Conservation (phyloP, 2,329 filamentous ascomycete species). For the Colletotrichum sojae region DNA sequence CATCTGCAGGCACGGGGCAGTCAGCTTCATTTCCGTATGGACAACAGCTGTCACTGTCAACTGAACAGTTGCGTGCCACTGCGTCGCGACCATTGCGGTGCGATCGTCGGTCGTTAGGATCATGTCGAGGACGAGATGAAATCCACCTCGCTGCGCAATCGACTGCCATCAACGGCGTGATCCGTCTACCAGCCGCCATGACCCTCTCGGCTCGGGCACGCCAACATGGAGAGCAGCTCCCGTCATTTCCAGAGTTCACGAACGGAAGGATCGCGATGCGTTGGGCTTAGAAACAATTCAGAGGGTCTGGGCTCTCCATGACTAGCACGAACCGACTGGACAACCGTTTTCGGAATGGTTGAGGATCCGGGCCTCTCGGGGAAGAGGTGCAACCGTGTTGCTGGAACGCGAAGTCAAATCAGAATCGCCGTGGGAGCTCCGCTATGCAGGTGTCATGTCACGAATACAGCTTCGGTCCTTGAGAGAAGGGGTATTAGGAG, state of each 20-base stretch:
- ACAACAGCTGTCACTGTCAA: too few species aligned
- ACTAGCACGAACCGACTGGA: background rate
- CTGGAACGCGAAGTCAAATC: slow-evolving; percentile 21
- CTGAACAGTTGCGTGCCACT: background rate
- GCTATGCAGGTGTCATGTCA: slow-evolving; percentile 24
- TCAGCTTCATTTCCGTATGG: slow-evolving; percentile 15
- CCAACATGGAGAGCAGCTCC: background rate
- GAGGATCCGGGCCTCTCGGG: slow-evolving; percentile 20
- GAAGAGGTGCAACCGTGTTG: slow-evolving; percentile 13
- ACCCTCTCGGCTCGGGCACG: background rate
- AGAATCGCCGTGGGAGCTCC: slow-evolving; percentile 15
- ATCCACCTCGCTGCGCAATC: background rate
- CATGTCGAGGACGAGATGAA: background rate
- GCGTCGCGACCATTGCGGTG: slow-evolving; percentile 6
- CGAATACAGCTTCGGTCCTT: slow-evolving; percentile 7
- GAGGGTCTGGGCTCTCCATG: background rate
- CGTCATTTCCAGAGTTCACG: slow-evolving; percentile 7
- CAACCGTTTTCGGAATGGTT: slow-evolving; percentile 11
- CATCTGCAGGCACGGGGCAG: slow-evolving; percentile 8
- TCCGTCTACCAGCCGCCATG: background rate
- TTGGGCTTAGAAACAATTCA: background rate
- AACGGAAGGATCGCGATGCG: background rate
- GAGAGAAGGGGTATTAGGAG: background rate
- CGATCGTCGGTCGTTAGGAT: background rate
- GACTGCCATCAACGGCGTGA: background rate